These are phyloP conservation scores for Cylindrotheca fusiformis DNA, from an alignment of 108 stramenopile species.

Conservation along the genomic window DNA sequence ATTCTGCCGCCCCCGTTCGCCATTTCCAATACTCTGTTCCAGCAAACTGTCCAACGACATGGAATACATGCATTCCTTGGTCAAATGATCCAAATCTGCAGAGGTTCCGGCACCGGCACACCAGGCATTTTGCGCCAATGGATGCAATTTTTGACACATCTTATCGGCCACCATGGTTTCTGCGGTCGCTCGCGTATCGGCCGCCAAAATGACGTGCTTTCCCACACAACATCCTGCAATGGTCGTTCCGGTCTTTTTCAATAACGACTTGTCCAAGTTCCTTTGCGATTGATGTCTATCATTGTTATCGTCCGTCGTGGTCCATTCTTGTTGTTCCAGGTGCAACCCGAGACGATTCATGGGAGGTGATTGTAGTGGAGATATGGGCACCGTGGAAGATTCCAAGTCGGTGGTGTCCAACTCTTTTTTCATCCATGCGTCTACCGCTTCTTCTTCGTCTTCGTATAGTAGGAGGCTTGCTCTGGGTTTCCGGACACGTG, in stretches of 20 bases:
- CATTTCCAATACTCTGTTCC: slow-evolving; percentile 28
- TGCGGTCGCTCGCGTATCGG: slow-evolving; percentile 82
- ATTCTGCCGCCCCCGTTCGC: not conserved
- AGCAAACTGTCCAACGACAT: slow-evolving; percentile 22
- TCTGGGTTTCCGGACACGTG: not conserved
- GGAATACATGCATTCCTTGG: slow-evolving; percentile 44
- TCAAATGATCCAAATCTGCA: slow-evolving; percentile 76
- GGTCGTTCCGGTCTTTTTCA: slow-evolving; percentile 70
- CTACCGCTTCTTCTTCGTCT: not conserved
- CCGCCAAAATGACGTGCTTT: slow-evolving; percentile 50
- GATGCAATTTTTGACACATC: slow-evolving; percentile 68
- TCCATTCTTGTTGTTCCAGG: not conserved
- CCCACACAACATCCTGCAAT: slow-evolving; percentile 50
- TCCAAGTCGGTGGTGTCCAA: no score
- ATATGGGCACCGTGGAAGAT: no score
- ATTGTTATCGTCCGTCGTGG: no score
- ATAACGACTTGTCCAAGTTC: slow-evolving; percentile 1
- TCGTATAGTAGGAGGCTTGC: not conserved
- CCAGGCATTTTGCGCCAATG: slow-evolving; percentile 45
- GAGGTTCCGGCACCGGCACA: slow-evolving; percentile 85
- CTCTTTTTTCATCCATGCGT: not conserved
- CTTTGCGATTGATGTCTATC: not conserved
- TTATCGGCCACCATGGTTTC: slow-evolving; percentile 79
- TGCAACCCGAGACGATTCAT: not conserved
- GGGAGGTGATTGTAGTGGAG: no score